phyloP scores from a whole-genome alignment of 225 moss, liverwort and hornwort species.

The Thuidium tamariscinum region DNA sequence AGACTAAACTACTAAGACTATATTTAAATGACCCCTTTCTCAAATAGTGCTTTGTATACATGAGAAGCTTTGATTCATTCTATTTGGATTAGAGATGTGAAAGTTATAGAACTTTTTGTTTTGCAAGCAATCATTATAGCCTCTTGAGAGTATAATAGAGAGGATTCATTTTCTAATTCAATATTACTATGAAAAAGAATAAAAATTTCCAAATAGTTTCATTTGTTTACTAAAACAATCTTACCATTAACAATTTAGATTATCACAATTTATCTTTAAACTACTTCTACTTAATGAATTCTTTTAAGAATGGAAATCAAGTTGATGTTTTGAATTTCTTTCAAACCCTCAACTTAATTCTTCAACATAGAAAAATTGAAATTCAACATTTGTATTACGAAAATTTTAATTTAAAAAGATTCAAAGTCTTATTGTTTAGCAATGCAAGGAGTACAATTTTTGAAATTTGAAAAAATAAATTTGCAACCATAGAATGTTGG shows the following conservation, averaged over 20 bases:
- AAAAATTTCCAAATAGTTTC: background rate
- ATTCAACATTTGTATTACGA: too few species aligned
- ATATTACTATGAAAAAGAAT: background rate
- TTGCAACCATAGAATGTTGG: fast-evolving
- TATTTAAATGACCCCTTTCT: too few species aligned
- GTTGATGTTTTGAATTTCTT: background rate
- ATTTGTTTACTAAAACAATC: background rate
- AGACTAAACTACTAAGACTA: too few species aligned
- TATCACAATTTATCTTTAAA: background rate
- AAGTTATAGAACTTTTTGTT: background rate
- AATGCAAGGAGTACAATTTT: fast-evolving
- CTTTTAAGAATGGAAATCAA: background rate
- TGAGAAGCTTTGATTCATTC: background rate
- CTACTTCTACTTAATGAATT: background rate
- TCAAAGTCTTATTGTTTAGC: background rate
- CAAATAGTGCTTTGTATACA: background rate
- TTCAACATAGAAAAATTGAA: background rate
- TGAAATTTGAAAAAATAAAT: background rate
- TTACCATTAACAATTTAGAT: too few species aligned
- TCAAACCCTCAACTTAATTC: background rate
- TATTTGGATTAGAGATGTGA: background rate
- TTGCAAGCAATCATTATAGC: background rate
- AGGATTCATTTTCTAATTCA: background rate
- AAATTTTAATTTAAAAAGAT: background rate
- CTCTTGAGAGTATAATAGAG: fast-evolving